phyloP scores from a whole-genome alignment of 345 rosid species.

The Camelina sativa region DNA sequence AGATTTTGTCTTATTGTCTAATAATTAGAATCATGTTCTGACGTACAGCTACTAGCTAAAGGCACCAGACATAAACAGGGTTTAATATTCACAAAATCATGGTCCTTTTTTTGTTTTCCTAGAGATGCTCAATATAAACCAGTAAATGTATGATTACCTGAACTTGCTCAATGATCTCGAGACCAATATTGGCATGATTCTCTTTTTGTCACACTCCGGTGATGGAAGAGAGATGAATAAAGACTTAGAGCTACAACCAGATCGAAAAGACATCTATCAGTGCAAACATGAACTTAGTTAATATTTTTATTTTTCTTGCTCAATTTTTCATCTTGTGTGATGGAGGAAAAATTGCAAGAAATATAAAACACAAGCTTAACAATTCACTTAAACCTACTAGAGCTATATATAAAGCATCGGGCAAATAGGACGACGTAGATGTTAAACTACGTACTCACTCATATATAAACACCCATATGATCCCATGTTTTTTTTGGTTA shows the following conservation, averaged over 20 bases:
- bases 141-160: constrained; percentile 27
- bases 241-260: not conserved
- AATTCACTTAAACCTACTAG: not conserved
- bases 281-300: constrained; percentile 8
- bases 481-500: too few relatives aligned
- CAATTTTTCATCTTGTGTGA: too few relatives aligned
- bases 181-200: constrained; percentile 41
- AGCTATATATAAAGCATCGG: not conserved
- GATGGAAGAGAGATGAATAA: constrained; percentile 12
- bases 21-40: constrained; percentile 43
- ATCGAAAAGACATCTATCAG: not conserved
- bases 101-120: not conserved
- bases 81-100: constrained; percentile 33
- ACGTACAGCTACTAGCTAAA: constrained; percentile 42
- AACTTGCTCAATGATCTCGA: constrained; percentile 32
- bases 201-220: constrained; percentile 22
- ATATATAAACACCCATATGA: too few relatives aligned
- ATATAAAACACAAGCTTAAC: not conserved
- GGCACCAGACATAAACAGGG: constrained; percentile 13
- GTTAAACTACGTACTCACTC: too few relatives aligned
- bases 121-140: constrained; percentile 45
- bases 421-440: not conserved
- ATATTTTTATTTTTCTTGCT: not conserved
- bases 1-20: constrained; percentile 34
- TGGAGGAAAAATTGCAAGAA: not conserved